phyloP scores from a whole-genome alignment of 2,329 filamentous ascomycete genomes.

The Curvularia lunata region DNA sequence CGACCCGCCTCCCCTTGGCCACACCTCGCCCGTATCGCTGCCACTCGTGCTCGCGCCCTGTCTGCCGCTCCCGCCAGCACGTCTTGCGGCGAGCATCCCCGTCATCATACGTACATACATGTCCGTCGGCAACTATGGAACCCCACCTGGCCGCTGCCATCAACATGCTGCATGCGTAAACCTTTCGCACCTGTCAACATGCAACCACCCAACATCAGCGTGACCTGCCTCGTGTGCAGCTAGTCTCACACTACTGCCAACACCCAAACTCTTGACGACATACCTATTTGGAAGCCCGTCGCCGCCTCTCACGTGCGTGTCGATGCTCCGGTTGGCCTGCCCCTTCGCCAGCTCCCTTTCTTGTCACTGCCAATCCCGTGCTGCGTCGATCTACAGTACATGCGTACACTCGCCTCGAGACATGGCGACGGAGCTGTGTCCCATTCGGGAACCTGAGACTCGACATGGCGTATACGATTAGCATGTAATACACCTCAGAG shows the following conservation, averaged over 20 bases:
- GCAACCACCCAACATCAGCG: not conserved
- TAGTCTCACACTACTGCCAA: not conserved
- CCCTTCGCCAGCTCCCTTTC: not conserved
- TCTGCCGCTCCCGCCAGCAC: not conserved
- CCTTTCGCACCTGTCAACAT: constrained; percentile 1
- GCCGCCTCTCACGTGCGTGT: not conserved
- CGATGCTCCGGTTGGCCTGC: too few relatives aligned
- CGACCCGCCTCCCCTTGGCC: not conserved
- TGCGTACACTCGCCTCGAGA: not conserved
- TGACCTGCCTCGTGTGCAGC: not conserved
- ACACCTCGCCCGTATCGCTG: too few relatives aligned
- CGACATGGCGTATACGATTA: not conserved
- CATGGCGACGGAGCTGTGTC: not conserved
- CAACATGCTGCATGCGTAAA: not conserved
- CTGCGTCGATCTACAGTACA: not conserved
- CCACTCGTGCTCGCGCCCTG: too few relatives aligned
- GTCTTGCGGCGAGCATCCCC: not conserved
- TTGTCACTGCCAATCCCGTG: not conserved
- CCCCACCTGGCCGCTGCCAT: constrained; percentile 3
- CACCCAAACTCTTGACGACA: not conserved
- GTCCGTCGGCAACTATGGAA: not conserved
- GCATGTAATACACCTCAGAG: too few relatives aligned
- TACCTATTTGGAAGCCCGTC: not conserved
- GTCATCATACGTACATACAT: not conserved
- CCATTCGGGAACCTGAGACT: not conserved